Base-by-base conservation (phyloP, 805 yeast species). In the Tetrapisispora phaffii region DNA sequence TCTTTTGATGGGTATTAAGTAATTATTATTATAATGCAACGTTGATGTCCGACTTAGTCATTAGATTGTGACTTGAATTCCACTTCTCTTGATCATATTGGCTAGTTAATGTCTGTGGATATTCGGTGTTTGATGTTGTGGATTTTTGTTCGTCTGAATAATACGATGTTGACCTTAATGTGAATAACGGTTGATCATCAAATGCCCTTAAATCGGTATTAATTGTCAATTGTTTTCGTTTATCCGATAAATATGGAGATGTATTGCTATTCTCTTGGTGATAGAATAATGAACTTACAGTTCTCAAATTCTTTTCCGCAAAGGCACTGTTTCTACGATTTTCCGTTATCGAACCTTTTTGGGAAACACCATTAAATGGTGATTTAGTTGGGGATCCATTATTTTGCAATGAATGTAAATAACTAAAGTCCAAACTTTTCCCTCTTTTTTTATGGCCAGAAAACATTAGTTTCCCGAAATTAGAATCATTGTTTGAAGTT, bases 1-100 rank as follows among this genome's bases (percentile, higher is more conserved):
- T 34, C n/a, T 17, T 20, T 20, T n/a, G 7, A 34, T 19, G 7
- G 21, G 15, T 17, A 7, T 7, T 34, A 3, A 19, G 10, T 6
- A 4, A 6, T 19, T 19, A 9, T 19, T 4, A n/a, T 32, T 32
- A 8, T 9, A n/a, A n/a, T 32, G 34, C 10, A n/a, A 32, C 7
- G 20, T 7, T 17, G 4, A 15, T n/a, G 20, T 6, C 12, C 12
- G 20, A 32, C 4, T 32, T 17, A 12, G n/a, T 4, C 6, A 5
- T 3, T 7, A 38, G 5, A 28, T 26, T 24, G 7, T 38, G 22
- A 12, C 19, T n/a, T 23, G 55, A 53, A 21, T 58, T 53, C 67
- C 67, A 61, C 44, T 60, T 59, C 44, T 64, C 68, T 36, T 63
- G 56, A 39, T 64, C 68, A 37, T 64, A 64, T 46, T 64, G 65